Evolutionary conservation across 2,329 filamentous ascomycete genomes (phyloP), one percentile per base, ranked within the genome.

Genomic region (Pseudocercospora fuligena): DNA sequence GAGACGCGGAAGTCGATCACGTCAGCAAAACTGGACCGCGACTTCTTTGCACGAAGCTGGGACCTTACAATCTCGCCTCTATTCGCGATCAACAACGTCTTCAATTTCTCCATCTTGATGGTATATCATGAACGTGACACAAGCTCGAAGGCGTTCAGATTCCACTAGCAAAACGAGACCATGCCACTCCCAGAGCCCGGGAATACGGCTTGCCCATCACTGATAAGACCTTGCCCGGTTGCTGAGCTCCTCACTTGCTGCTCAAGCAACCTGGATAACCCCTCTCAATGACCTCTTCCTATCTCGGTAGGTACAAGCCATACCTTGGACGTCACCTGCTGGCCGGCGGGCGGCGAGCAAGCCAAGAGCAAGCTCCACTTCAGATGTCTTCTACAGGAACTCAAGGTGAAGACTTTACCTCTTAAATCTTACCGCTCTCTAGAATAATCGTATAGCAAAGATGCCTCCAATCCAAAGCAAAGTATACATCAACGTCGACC

Each of bases 61-160:
- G 23, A 31, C 53, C 66, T 29, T 47, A 71, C 65, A 40, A 88
- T 88, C 73, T 88, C 86, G 56, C 86, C 87, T 54, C 87, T 80
- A 73, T 89, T 89, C 9, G 87, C 86, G 57, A 89, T 81, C 12
- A 89, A 76, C 19, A 89, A 70, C 12, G 80, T 85, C 72, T 83
- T 84, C 36, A 87, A 71, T 27, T 76, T 80, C 63, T 81, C 78
- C 79, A 82, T 82, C 21, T 43, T 67, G 25, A n/a, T 7, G 11
- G 12, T 25, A 23, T 25, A 11, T 31, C 11, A n/a, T 31, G 9
- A 25, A 11, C 8, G 47, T 25, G 5, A 23, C 47, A 51, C 47
- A 27, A 43, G 40, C 16, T 27, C 14, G 8, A 3, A 51, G 8
- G 9, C 7, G 16, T n/a, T n/a, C 51, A n/a, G 1, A n/a, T 54